Evolutionary conservation across 2,329 filamentous ascomycete genomes (phyloP), one percentile per base, ranked within the genome.

Genomic region (Didymella sp.): DNA sequence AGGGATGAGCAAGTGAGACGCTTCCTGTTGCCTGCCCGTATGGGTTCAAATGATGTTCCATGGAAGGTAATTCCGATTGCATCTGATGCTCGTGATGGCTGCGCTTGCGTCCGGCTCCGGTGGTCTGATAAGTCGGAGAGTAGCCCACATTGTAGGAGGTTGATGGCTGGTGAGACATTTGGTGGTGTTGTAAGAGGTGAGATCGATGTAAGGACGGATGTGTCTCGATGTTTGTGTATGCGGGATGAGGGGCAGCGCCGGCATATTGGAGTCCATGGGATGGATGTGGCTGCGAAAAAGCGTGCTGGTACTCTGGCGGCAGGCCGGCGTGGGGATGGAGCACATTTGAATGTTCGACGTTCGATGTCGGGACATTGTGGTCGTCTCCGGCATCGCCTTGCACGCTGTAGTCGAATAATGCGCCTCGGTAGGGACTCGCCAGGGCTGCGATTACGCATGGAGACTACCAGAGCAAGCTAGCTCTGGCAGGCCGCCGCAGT

Each of bases 391-490:
- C 68, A 68, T 78, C 74, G 68, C 73, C 76, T 74, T 74, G 74
- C 68, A 76, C 73, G 75, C 61, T 72, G 70, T 80, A 79, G 74
- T 79, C 76, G 75, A 80, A 78, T 73, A 74, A 75, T 67, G 75
- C 77, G 70, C 78, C 77, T 74, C 78, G 75, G 73, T 78, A 73
- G 71, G 73, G 68, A 73, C 78, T 77, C 77, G 79, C 79, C 78
- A 81, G 78, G 73, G 73, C 80, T 79, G 79, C 79, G 72, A 79
- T 73, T 77, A 76, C 76, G 77, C 77, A 79, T 80, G 74, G 75
- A 79, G 77, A 77, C 78, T 80, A 78, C 79, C 78, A 79, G 78
- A 80, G 78, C 77, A 75, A 76, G 67, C 72, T 76, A 74, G 77
- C 78, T 79, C 78, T 78, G 77, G 78, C 77, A 80, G 77, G 74